A percentile compares a stretch with the other conserved stretches of the same genome.
Conservation (phyloP, 495 filamentous ascomycete genomes). For the Massariosphaeria phaeospora region DNA sequence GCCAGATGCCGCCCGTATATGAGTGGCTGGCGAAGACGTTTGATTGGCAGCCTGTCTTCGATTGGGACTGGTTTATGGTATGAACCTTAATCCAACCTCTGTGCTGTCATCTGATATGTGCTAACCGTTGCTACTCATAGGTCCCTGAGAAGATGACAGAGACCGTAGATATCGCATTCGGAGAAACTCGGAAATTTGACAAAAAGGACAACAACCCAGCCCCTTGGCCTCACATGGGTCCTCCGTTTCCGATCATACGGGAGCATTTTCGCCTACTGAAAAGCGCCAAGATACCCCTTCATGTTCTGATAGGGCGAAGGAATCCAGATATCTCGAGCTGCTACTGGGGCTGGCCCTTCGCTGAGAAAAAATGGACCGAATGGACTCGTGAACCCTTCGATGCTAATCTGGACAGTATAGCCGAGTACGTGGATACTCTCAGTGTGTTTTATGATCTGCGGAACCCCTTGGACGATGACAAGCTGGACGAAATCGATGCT, state of each 20-base stretch:
- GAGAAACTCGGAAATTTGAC: too few relatives aligned
- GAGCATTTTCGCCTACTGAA: constrained; percentile 2
- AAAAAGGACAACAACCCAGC: too few relatives aligned
- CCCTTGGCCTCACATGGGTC: too few relatives aligned
- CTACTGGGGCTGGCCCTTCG: constrained; percentile 23
- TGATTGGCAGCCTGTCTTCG: constrained; percentile 25
- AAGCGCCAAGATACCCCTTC: constrained; percentile 6
- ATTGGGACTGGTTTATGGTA: constrained; percentile 25
- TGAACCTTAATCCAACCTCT: background rate
- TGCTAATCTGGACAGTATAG: constrained; percentile 9
- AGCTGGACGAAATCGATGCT: constrained; percentile 2
- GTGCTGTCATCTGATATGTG: too few relatives aligned
- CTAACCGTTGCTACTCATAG: too few relatives aligned
- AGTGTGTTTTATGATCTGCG: constrained; percentile 24
- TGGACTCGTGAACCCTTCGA: constrained; percentile 6
- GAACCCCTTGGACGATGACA: background rate
- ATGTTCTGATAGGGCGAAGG: constrained; percentile 22
- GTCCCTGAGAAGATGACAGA: too few relatives aligned
- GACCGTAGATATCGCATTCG: too few relatives aligned
- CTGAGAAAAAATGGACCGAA: background rate
- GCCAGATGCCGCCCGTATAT: background rate
- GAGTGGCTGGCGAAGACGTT: constrained; percentile 11
- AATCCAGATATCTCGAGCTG: background rate
- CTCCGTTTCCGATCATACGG: background rate
- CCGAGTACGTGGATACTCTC: constrained; percentile 6